Evolutionary conservation across 2,329 filamentous ascomycete genomes (phyloP).

Genomic region (Botrytis fragariae): DNA sequence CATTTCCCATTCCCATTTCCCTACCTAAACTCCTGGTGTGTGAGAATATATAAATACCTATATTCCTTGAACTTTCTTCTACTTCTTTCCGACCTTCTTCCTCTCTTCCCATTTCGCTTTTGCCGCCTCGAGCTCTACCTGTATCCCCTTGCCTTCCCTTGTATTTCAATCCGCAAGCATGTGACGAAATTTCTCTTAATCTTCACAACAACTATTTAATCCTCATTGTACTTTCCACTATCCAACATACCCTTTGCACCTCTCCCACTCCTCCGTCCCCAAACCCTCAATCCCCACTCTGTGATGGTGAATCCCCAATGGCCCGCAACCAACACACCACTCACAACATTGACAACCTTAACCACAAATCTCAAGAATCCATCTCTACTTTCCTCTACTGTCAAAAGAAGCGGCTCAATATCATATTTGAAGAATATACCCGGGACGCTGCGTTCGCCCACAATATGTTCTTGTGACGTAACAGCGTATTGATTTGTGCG

Average conservation of each 20-base stretch:
- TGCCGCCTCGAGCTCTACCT: neutral
- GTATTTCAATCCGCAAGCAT: neutral
- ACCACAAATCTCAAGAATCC: constrained; percentile 73
- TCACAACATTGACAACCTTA: constrained; percentile 85
- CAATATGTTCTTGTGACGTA: constrained; percentile 75
- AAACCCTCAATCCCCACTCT: constrained; percentile 65
- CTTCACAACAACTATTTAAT: constrained; percentile 9
- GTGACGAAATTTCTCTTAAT: neutral
- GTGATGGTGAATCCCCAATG: constrained; percentile 88
- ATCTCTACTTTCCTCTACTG: constrained; percentile 77
- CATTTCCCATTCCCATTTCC: neutral
- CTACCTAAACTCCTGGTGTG: neutral
- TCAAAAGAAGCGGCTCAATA: constrained; percentile 90
- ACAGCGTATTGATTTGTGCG: constrained; percentile 98
- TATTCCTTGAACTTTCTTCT: neutral
- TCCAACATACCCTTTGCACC: constrained; percentile 40
- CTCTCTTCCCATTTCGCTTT: neutral
- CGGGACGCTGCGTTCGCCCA: constrained; percentile 70
- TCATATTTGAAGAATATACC: constrained; percentile 99
- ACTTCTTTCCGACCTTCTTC: neutral
- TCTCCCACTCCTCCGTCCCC: constrained; percentile 42
- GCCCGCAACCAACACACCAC: constrained; percentile 86
- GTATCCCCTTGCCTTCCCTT: neutral
- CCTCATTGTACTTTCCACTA: constrained; percentile 35
- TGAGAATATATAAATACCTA: neutral